Evolutionary conservation across 257 asterid species (phyloP).

Genomic region (Echites panduratus): DNA sequence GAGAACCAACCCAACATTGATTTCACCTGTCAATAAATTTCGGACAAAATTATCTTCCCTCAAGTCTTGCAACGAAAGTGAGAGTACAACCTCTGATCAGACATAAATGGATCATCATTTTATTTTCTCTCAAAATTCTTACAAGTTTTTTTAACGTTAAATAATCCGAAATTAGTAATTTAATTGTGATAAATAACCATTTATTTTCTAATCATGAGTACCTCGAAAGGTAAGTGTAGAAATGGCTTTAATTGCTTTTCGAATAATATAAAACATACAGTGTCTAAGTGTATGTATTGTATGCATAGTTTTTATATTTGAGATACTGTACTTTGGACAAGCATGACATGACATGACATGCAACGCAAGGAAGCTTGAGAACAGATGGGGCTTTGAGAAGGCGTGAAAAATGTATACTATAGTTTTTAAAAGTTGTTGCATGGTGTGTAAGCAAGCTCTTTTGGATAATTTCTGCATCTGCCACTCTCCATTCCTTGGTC

Average conservation of each 20-base stretch:
- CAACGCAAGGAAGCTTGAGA: not conserved
- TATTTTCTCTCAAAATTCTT: not conserved
- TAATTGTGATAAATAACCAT: not conserved
- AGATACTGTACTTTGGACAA: not conserved
- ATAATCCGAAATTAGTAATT: not conserved
- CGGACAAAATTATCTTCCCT: not conserved
- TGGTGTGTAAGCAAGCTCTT: conserved; percentile 29
- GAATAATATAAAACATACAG: no score
- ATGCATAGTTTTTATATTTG: not conserved
- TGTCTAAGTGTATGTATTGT: no score
- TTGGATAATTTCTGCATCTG: not conserved
- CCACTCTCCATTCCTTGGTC: conserved; percentile 6
- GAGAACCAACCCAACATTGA: conserved; percentile 11
- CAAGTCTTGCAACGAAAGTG: not conserved
- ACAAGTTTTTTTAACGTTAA: not conserved
- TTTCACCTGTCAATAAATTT: conserved; percentile 18
- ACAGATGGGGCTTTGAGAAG: not conserved
- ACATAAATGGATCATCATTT: not conserved
- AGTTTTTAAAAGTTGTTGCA: conserved; percentile 22
- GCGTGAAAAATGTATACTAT: not conserved
- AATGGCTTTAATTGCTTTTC: no score
- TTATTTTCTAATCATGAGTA: no score
- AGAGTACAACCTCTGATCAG: not conserved
- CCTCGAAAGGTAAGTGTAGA: no score
- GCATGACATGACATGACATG: conserved; percentile 15